Conservation (phyloP, 306 rosid genomes). For the Castanea crenata region DNA sequence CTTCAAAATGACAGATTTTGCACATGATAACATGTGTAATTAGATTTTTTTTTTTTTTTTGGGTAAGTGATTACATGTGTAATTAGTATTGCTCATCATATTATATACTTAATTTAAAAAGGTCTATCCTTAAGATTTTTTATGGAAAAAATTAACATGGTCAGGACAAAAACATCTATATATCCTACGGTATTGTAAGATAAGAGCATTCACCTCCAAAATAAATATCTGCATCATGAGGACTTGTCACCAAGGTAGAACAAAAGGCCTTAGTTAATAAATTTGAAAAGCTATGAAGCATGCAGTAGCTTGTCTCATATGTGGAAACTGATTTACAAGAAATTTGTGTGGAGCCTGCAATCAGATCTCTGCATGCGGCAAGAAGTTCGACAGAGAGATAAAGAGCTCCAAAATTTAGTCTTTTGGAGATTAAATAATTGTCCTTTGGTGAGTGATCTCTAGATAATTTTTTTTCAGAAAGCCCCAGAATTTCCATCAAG, state of each 20-base stretch:
- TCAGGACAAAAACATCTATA: not conserved
- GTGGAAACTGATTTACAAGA: slow-evolving; percentile 27
- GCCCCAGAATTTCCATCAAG: slow-evolving; percentile 53
- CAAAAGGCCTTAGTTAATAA: slow-evolving; percentile 52
- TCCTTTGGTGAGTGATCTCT: slow-evolving; percentile 30
- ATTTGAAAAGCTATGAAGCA: slow-evolving; percentile 51
- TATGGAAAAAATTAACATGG: not conserved
- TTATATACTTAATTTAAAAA: not conserved
- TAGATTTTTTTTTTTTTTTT: no score
- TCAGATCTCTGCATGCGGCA: slow-evolving; percentile 60
- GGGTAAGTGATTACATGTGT: not conserved
- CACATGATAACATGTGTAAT: not conserved
- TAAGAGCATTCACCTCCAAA: slow-evolving; percentile 63
- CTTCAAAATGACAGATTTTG: not conserved
- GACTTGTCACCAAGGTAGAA: slow-evolving; percentile 46
- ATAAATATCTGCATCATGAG: slow-evolving; percentile 52
- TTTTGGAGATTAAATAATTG: slow-evolving; percentile 21
- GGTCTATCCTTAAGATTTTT: not conserved
- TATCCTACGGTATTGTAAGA: not conserved
- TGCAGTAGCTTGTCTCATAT: slow-evolving; percentile 41
- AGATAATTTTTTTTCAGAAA: slow-evolving; percentile 28
- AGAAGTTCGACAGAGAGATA: slow-evolving; percentile 78
- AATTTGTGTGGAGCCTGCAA: slow-evolving; percentile 36
- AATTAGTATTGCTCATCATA: not conserved
- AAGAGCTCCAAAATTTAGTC: slow-evolving; percentile 66